phyloP scores from a whole-genome alignment of 148 eudicot species.

The Persicaria tinctoria region DNA sequence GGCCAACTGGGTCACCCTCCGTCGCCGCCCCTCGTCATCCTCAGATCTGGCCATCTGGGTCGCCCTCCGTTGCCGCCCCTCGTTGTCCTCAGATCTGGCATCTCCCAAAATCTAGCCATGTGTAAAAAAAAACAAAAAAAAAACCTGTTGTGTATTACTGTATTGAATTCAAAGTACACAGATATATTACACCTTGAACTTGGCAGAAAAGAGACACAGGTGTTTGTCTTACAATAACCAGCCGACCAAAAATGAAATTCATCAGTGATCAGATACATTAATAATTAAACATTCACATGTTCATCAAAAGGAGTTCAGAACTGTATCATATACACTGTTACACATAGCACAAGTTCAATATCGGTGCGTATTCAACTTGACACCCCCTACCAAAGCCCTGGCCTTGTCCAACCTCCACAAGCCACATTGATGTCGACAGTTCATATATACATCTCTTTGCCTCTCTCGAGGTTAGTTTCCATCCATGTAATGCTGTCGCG shows the following conservation, averaged over 20 bases:
- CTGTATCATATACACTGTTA: not conserved
- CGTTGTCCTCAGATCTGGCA: too few species aligned
- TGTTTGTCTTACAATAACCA: not conserved
- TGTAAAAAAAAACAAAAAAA: too few species aligned
- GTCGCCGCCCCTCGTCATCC: too few species aligned
- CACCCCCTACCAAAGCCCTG: not conserved
- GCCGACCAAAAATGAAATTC: not conserved
- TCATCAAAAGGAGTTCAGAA: not conserved
- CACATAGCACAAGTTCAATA: not conserved
- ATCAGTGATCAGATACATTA: not conserved
- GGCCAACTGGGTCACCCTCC: too few species aligned
- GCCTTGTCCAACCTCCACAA: not conserved
- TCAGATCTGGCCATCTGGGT: too few species aligned
- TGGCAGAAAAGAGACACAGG: not conserved
- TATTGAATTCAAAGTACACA: not conserved
- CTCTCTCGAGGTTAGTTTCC: not conserved
- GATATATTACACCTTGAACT: not conserved
- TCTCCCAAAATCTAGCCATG: too few species aligned
- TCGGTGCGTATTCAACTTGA: not conserved
- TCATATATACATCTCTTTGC: not conserved
- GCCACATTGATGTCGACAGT: not conserved
- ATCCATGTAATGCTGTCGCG: not conserved
- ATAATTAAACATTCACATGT: not conserved
- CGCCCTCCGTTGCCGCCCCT: too few species aligned
- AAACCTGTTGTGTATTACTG: too few species aligned